These are phyloP conservation scores for Lepiota brunneoincarnata DNA, from an alignment of 768 basidiomycete species.

Conservation along the genomic window DNA sequence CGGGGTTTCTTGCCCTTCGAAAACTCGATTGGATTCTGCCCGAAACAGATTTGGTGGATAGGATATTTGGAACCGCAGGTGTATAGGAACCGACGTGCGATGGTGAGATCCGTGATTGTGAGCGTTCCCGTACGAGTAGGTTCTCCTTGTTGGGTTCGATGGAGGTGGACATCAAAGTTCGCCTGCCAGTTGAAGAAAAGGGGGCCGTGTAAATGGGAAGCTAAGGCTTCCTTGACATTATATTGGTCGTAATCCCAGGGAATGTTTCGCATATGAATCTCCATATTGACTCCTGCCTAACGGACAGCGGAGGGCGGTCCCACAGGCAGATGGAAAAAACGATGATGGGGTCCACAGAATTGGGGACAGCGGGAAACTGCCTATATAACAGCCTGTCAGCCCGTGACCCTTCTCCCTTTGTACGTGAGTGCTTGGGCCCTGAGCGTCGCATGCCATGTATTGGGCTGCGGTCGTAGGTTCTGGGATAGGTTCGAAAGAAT, in stretches of 20 bases:
- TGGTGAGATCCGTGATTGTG: conserved; percentile 41
- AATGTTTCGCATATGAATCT: conserved; percentile 36
- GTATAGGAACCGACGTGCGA: conserved; percentile 40
- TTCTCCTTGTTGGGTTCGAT: conserved; percentile 23
- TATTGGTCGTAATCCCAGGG: conserved; percentile 24
- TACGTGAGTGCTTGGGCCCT: no score
- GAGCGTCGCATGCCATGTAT: no score
- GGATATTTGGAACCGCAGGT: conserved; percentile 19
- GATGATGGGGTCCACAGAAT: not conserved
- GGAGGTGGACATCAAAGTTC: conserved; percentile 54
- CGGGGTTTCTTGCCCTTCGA: conserved; percentile 23
- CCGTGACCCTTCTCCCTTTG: no score
- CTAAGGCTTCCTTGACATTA: conserved; percentile 34
- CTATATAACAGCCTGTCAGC: no score
- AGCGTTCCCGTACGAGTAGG: conserved; percentile 43
- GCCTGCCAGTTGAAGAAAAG: conserved; percentile 31
- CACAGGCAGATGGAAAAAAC: not conserved
- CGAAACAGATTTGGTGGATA: conserved; percentile 15
- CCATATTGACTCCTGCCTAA: conserved; percentile 24
- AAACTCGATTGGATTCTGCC: conserved; percentile 31
- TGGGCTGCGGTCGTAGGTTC: no score
- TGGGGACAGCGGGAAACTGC: no score
- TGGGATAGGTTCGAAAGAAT: no score
- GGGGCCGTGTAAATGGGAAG: conserved; percentile 41
- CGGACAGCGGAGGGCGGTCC: not conserved